These are phyloP conservation scores for Spathaspora sp. DNA, from an alignment of 805 yeast genomes.

Conservation along the genomic window DNA sequence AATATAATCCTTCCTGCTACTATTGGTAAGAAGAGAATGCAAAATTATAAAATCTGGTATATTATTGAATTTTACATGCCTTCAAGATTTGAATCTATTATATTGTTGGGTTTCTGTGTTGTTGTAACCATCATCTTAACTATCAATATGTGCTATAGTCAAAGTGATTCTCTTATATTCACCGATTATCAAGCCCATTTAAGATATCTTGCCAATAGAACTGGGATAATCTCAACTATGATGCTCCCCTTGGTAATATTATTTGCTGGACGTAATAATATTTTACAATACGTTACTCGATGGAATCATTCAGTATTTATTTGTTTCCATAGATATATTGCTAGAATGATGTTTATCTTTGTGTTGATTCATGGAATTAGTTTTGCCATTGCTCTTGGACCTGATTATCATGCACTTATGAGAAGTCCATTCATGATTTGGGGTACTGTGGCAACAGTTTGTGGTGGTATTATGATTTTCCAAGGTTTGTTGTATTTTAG, in stretches of 20 bases:
- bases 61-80: slow-evolving; percentile 22
- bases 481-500: slow-evolving; percentile 45
- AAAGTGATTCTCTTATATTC: slow-evolving; percentile 21
- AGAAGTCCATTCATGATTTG: slow-evolving; percentile 13
- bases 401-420: slow-evolving; percentile 9
- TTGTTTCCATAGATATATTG: slow-evolving; percentile 22
- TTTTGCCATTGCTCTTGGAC: slow-evolving; percentile 10
- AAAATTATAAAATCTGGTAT: slow-evolving; percentile 5
- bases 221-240: slow-evolving; percentile 45
- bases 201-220: slow-evolving; percentile 45
- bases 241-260: slow-evolving; percentile 49
- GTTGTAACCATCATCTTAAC: slow-evolving; percentile 14
- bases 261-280: slow-evolving; percentile 54
- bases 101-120: slow-evolving; percentile 17
- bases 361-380: slow-evolving; percentile 25
- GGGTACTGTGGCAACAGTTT: slow-evolving; percentile 25
- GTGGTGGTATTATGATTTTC: slow-evolving; percentile 38
- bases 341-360: slow-evolving; percentile 15
- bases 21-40: slow-evolving; percentile 33
- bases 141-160: slow-evolving; percentile 1
- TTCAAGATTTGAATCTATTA: slow-evolving; percentile 31
- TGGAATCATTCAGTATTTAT: slow-evolving; percentile 29
- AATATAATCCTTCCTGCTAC: slow-evolving; percentile 26
- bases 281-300: slow-evolving; percentile 34
- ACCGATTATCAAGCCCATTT: slow-evolving; percentile 14